Conservation (phyloP, 176 grass and related monocot genomes). For the Tuctoria greenei region DNA sequence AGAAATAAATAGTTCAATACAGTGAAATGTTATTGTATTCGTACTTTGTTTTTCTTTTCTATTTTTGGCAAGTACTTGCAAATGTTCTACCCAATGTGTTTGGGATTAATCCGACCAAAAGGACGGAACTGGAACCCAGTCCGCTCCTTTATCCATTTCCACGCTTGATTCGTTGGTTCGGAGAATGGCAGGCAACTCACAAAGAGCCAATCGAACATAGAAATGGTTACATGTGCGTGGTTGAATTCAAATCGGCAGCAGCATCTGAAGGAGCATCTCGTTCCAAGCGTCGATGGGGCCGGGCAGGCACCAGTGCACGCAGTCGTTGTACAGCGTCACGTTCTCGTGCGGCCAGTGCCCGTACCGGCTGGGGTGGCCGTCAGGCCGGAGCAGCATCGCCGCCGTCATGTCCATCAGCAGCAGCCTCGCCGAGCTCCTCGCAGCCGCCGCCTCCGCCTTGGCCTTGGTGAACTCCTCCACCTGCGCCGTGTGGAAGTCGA, state of each 20-base stretch:
- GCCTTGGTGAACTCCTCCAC: slow-evolving; percentile 56
- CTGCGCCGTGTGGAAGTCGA: slow-evolving; percentile 45
- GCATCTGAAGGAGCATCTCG: slow-evolving; percentile 55
- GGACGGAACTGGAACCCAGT: too few relatives aligned
- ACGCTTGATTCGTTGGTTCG: too few relatives aligned
- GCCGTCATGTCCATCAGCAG: slow-evolving; percentile 51
- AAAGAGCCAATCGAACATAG: too few relatives aligned
- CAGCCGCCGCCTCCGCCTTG: neutral
- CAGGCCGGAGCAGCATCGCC: slow-evolving; percentile 52
- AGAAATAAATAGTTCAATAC: too few relatives aligned
- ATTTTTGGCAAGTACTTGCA: too few relatives aligned
- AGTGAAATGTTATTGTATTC: too few relatives aligned
- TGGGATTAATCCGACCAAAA: too few relatives aligned
- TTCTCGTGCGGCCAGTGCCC: slow-evolving; percentile 51
- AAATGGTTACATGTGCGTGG: too few relatives aligned
- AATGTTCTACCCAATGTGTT: too few relatives aligned
- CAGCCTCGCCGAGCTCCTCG: neutral
- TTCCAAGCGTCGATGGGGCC: slow-evolving; percentile 57
- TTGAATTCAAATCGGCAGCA: neutral
- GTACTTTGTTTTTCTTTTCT: too few relatives aligned
- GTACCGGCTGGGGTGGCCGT: slow-evolving; percentile 69
- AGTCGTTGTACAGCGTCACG: slow-evolving; percentile 53
- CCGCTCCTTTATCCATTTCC: too few relatives aligned
- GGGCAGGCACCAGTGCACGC: slow-evolving; percentile 60
- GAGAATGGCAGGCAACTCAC: too few relatives aligned